phyloP scores from a whole-genome alignment of 192 early-diverging fungal genomes.

The Linnemannia zychae region DNA sequence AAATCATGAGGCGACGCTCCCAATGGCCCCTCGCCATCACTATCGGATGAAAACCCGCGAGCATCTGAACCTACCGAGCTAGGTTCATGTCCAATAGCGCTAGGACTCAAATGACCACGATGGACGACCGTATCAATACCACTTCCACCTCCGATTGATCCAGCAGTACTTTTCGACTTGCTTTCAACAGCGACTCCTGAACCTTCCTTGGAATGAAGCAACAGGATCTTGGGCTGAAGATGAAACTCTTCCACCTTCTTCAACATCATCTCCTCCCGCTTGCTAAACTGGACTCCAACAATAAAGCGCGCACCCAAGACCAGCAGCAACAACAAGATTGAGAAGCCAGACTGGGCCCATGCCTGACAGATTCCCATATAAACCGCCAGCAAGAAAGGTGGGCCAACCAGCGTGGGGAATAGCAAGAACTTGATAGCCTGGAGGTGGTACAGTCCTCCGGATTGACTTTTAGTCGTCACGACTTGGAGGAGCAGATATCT shows the following conservation, averaged over 20 bases:
- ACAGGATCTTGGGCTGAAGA: neutral
- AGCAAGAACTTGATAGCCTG: slow-evolving; percentile 28
- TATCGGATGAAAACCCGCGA: neutral
- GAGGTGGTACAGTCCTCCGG: slow-evolving; percentile 28
- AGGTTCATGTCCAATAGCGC: neutral
- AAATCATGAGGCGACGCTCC: neutral
- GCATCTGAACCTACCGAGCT: neutral
- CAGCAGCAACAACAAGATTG: neutral
- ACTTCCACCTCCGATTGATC: no score
- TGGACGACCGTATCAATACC: neutral
- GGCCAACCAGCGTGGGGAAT: slow-evolving; percentile 23
- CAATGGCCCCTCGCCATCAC: neutral
- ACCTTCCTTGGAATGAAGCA: neutral
- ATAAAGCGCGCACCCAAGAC: slow-evolving; percentile 1
- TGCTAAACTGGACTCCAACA: slow-evolving; percentile 14
- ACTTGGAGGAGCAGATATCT: slow-evolving; percentile 34
- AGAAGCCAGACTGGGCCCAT: slow-evolving; percentile 19
- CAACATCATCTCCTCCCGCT: slow-evolving; percentile 40
- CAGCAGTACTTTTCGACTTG: neutral
- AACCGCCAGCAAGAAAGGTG: slow-evolving; percentile 3
- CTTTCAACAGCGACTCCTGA: neutral
- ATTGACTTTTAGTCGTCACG: slow-evolving; percentile 38
- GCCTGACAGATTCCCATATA: slow-evolving; percentile 20
- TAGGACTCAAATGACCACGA: neutral
- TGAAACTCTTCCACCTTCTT: slow-evolving; percentile 12